Percentiles rank a stretch among this genome's conserved stretches.
These are phyloP conservation scores for Akanthomyces uredinophilus DNA, from an alignment of 2,329 filamentous ascomycete genomes.

Conservation along the genomic window DNA sequence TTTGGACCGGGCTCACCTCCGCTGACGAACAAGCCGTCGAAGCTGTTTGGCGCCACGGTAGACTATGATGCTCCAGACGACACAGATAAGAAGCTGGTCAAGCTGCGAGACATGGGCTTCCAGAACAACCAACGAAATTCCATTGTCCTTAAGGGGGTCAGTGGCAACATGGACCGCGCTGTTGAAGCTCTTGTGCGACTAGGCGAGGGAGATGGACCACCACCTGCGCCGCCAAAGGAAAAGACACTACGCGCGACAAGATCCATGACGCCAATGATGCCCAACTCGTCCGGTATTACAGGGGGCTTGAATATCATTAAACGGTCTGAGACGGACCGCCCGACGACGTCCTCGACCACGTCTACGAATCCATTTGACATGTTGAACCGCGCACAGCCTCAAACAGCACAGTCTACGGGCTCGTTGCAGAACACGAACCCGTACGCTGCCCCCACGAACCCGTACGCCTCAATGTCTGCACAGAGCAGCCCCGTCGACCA, in stretches of 20 bases:
- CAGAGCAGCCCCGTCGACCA: constrained; percentile 48
- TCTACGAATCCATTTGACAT: constrained; percentile 67
- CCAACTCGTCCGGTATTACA: constrained; percentile 28
- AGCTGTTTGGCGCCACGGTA: constrained; percentile 65
- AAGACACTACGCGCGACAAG: constrained; percentile 43
- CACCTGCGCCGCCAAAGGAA: constrained; percentile 38
- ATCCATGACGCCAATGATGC: constrained; percentile 50
- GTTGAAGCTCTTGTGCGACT: constrained; percentile 80
- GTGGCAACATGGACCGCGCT: constrained; percentile 79
- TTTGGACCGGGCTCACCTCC: constrained; percentile 31
- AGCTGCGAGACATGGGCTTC: constrained; percentile 88
- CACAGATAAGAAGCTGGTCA: constrained; percentile 69
- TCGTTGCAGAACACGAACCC: constrained; percentile 54
- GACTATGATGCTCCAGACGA: constrained; percentile 50
- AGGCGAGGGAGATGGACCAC: constrained; percentile 59
- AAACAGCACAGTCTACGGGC: constrained; percentile 62
- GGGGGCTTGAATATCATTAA: background rate
- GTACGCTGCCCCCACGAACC: constrained; percentile 58
- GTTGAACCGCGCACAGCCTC: constrained; percentile 48
- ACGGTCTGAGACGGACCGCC: constrained; percentile 26
- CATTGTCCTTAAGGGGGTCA: constrained; percentile 73
- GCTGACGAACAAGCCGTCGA: constrained; percentile 59
- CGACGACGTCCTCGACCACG: constrained; percentile 37
- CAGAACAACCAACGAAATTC: constrained; percentile 74
- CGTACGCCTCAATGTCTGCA: constrained; percentile 54